Conservation (phyloP, 2,329 filamentous ascomycete species). For the Cylindrodendrum hubeiense region DNA sequence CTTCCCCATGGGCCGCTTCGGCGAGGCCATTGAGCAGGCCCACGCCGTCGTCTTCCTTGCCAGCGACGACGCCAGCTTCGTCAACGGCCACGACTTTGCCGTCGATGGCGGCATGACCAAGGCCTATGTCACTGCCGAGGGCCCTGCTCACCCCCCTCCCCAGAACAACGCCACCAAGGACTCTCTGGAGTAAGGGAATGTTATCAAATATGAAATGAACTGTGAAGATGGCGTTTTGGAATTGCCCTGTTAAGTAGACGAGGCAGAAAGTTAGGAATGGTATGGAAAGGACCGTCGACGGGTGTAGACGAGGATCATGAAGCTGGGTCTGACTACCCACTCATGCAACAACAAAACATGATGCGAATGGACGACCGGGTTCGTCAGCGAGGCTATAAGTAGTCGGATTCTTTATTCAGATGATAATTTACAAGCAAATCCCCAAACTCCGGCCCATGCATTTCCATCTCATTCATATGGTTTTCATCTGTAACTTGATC, state of each 20-base stretch:
- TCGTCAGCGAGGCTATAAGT: conserved; percentile 10
- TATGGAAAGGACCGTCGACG: conserved; percentile 1
- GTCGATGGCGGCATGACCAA: conserved; percentile 97
- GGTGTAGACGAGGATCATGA: background rate
- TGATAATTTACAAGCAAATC: conserved; percentile 32
- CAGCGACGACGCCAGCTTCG: conserved; percentile 89
- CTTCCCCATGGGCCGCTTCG: conserved; percentile 89
- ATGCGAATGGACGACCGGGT: background rate
- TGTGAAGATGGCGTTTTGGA: conserved; percentile 21
- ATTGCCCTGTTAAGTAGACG: conserved; percentile 1
- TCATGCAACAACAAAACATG: background rate
- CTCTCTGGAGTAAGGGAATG: conserved; percentile 51
- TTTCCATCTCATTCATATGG: conserved; percentile 32
- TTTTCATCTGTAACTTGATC: background rate
- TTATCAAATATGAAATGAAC: conserved; percentile 12
- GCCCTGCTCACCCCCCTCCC: conserved; percentile 65
- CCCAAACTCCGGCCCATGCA: conserved; percentile 44
- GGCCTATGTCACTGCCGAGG: conserved; percentile 82
- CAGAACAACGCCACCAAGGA: conserved; percentile 70
- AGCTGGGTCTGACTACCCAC: background rate
- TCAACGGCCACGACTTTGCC: conserved; percentile 92
- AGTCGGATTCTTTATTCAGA: conserved; percentile 23
- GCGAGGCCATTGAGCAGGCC: conserved; percentile 94
- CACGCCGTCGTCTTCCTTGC: conserved; percentile 90
- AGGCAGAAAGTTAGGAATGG: conserved; percentile 23